Evolutionary conservation across 1,284 basidiomycete species (phyloP), one percentile per base, ranked within the genome.

Genomic region (Boletus sp.): DNA sequence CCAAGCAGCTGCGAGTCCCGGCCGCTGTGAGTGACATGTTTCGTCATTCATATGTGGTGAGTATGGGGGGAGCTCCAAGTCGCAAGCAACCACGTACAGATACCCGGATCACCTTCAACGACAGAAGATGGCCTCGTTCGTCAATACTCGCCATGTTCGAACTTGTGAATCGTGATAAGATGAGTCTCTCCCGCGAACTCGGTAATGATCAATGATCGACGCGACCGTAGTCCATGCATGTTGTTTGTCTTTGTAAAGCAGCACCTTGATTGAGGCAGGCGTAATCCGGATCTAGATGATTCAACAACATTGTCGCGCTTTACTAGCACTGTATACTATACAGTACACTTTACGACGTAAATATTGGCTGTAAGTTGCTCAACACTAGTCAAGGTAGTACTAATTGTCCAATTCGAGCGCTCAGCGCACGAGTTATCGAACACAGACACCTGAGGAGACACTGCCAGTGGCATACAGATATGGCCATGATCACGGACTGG

Each of bases 61-160:
- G 41, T 29, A 51, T 33, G 31, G 18, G 33, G 36, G 20, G 20
- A 37, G 57, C 50, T 35, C 15, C 16, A 27, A 58, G 15, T 50
- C 8, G n/a, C 33, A 61, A 61, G 54, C 51, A 53, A 59, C 35
- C 43, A 83, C 89, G 73, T 75, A 91, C 88, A 69, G 89, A 91
- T 58, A 89, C 80, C 51, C 89, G 82, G 87, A 91, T 91, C 55
- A 91, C 89, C 73, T 91, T 91, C 63, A 91, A 76, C 6, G 89
- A 86, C 42, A 91, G 68, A 39, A 86, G 75, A 68, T 90, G 86
- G 1, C 78, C 76, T 56, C 80, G 78, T n/a, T 77, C 78, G 54
- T 89, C 86, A 9, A 39, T 12, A n/a, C 57, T 62, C 15, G 63
- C 13, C 67, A 69, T 69, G 37, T 37, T 42, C 13, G 29, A 39